phyloP scores from a whole-genome alignment of 73 alveolate species.

The Paramecium tetraurelia region DNA sequence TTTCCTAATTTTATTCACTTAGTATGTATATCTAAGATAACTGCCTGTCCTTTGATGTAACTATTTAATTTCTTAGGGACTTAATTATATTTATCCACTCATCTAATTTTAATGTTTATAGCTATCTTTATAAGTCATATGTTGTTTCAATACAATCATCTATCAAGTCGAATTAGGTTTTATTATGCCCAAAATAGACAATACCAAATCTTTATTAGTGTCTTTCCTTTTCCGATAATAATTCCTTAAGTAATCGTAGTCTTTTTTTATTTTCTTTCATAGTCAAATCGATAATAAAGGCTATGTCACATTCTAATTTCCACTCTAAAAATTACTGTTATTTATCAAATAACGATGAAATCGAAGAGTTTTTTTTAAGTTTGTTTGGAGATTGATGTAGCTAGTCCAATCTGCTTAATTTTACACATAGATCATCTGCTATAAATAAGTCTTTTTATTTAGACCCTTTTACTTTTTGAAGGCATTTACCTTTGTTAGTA shows the following conservation, averaged over 20 bases:
- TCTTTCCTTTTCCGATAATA: neutral
- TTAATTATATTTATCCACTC: neutral
- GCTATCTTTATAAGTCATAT: neutral
- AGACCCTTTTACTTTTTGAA: neutral
- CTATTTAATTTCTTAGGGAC: neutral
- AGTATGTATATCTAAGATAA: neutral
- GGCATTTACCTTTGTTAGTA: neutral
- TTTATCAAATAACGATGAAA: neutral
- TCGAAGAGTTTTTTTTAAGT: neutral
- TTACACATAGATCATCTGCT: neutral
- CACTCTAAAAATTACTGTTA: neutral
- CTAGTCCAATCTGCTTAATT: neutral
- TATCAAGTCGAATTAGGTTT: neutral
- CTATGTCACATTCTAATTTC: neutral
- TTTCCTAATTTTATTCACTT: neutral
- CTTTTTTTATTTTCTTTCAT: neutral
- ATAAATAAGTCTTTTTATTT: neutral
- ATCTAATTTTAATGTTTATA: neutral
- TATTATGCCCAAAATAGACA: neutral
- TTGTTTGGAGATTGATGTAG: neutral
- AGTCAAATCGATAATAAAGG: neutral
- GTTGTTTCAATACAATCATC: neutral
- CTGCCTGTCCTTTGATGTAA: neutral
- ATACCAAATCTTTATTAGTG: neutral
- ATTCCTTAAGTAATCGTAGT: neutral